Evolutionary conservation across 331 rosid species (phyloP).

Genomic region (Stylosanthes scabra): DNA sequence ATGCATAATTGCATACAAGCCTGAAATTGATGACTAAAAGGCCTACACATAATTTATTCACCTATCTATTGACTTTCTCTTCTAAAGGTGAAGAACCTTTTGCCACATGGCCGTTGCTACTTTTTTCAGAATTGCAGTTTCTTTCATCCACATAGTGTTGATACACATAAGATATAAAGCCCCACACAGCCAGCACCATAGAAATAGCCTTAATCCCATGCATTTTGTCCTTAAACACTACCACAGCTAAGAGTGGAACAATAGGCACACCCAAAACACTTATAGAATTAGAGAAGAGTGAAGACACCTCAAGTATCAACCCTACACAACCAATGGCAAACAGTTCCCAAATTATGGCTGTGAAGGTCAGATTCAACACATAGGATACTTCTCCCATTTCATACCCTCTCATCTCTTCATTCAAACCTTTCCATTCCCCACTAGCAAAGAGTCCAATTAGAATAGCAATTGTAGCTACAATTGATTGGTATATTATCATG

Average conservation of each 20-base stretch:
- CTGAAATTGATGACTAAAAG: not conserved
- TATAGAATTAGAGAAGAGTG: constrained; percentile 70
- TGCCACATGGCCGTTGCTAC: not conserved
- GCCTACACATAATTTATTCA: constrained; percentile 2
- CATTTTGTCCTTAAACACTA: constrained; percentile 68
- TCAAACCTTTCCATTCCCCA: constrained; percentile 68
- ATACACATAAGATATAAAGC: constrained; percentile 65
- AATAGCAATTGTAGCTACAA: constrained; percentile 42
- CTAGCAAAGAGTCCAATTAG: constrained; percentile 69
- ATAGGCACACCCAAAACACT: constrained; percentile 63
- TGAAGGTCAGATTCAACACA: constrained; percentile 55
- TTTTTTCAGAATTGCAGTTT: constrained; percentile 26
- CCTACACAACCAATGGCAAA: constrained; percentile 59
- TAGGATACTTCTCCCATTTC: constrained; percentile 63
- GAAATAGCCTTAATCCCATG: constrained; percentile 67
- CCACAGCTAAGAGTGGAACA: constrained; percentile 65
- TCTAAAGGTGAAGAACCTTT: constrained; percentile 31
- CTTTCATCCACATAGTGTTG: constrained; percentile 64
- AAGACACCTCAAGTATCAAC: constrained; percentile 71
- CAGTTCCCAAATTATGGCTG: constrained; percentile 63
- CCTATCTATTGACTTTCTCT: constrained; percentile 4
- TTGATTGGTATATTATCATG: constrained; percentile 41
- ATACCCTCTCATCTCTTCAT: constrained; percentile 62
- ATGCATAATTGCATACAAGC: not conserved
- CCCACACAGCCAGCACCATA: constrained; percentile 75